phyloP scores from a whole-genome alignment of 306 rosid genomes.

The Trifolium repens region DNA sequence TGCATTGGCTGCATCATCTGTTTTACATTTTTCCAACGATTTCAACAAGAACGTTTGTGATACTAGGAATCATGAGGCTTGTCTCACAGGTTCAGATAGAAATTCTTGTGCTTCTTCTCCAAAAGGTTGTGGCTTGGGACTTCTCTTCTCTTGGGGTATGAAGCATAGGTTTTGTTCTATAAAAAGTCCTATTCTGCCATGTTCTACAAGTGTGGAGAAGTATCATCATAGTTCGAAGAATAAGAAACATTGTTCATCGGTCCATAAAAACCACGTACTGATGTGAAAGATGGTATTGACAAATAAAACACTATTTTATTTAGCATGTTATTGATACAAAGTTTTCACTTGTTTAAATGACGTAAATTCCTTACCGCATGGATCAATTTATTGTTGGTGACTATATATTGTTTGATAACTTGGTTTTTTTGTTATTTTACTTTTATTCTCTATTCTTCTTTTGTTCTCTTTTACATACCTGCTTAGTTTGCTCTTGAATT shows the following conservation, averaged over 20 bases:
- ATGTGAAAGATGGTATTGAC: not conserved
- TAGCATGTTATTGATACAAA: too few species aligned
- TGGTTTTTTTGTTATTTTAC: not conserved
- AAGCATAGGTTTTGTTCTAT: slow-evolving; percentile 71
- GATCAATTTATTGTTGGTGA: too few species aligned
- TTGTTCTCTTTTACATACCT: not conserved
- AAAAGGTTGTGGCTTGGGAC: slow-evolving; percentile 69
- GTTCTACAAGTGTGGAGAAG: slow-evolving; percentile 44
- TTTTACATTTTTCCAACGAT: slow-evolving; percentile 35
- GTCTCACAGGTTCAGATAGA: slow-evolving; percentile 21
- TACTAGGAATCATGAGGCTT: slow-evolving; percentile 38
- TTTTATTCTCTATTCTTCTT: not conserved
- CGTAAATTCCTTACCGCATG: too few species aligned
- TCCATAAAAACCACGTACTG: not conserved
- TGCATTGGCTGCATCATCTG: slow-evolving; percentile 70
- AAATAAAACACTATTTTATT: not conserved
- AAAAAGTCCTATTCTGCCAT: slow-evolving; percentile 56
- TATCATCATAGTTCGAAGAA: slow-evolving; percentile 44
- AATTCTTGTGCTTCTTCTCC: slow-evolving; percentile 54
- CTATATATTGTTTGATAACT: not conserved
- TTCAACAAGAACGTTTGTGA: slow-evolving; percentile 35
- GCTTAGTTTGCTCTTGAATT: not conserved
- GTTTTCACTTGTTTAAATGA: too few species aligned
- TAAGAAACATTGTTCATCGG: slow-evolving; percentile 39
- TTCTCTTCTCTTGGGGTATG: slow-evolving; percentile 68